Evolutionary conservation across 2,329 filamentous ascomycete genomes (phyloP).

Genomic region (Fusarium mundagurra): DNA sequence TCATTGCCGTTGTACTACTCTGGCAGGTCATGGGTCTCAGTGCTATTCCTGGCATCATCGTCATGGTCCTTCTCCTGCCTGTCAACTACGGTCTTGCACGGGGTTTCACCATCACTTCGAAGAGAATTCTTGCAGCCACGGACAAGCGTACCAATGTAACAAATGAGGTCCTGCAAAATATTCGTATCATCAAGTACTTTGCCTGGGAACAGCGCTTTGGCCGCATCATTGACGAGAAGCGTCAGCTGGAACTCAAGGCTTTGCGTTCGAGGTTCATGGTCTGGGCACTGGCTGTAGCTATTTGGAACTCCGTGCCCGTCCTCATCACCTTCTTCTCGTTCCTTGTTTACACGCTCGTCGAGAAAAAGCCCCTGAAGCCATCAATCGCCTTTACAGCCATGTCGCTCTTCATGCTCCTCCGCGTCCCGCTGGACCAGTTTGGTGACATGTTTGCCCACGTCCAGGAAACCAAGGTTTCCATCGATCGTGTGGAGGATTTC

Average conservation of each 20-base stretch:
- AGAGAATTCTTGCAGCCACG: conserved; percentile 89
- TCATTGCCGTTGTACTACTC: conserved; percentile 81
- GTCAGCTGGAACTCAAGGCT: conserved; percentile 78
- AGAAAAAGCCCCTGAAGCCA: conserved; percentile 88
- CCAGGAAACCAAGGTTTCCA: conserved; percentile 95
- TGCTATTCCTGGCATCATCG: conserved; percentile 89
- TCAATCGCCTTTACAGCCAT: conserved; percentile 96
- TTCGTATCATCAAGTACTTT: conserved; percentile 99
- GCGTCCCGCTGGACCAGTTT: conserved; percentile 92
- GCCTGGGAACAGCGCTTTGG: conserved; percentile 96
- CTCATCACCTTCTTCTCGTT: conserved; percentile 98
- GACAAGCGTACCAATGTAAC: conserved; percentile 96
- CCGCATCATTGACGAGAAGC: conserved; percentile 87
- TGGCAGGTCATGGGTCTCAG: conserved; percentile 93
- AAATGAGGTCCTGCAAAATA: conserved; percentile 96
- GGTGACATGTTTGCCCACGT: conserved; percentile 99
- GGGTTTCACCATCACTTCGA: conserved; percentile 86
- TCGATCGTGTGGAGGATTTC: conserved; percentile 96
- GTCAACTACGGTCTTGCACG: conserved; percentile 90
- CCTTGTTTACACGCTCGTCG: conserved; percentile 88
- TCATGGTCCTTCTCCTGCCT: conserved; percentile 90
- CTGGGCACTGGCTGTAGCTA: conserved; percentile 90
- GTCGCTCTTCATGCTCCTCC: conserved; percentile 92
- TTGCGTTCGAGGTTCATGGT: conserved; percentile 86
- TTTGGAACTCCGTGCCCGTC: conserved; percentile 96